Evolutionary conservation across 1,284 basidiomycete species (phyloP).

Genomic region (Sphaerobolus stellatus): DNA sequence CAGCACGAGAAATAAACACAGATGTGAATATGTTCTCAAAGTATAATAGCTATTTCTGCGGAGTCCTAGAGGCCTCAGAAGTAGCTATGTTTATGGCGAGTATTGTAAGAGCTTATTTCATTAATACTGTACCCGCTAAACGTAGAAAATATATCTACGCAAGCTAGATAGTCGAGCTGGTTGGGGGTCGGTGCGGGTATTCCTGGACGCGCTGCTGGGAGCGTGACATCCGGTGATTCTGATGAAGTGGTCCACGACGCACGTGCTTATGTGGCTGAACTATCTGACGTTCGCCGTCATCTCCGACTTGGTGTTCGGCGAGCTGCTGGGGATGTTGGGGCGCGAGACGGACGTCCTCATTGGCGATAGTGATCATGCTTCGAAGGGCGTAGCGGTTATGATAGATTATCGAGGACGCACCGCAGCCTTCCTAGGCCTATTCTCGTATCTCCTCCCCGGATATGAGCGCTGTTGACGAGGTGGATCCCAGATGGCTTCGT

Average conservation of each 20-base stretch:
- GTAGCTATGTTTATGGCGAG: too few relatives aligned
- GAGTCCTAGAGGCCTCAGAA: too few relatives aligned
- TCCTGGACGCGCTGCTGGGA: background rate
- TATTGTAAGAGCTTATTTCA: too few relatives aligned
- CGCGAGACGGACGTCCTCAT: slow-evolving; percentile 13
- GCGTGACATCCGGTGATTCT: background rate
- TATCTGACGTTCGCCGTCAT: slow-evolving; percentile 49
- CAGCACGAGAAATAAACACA: too few relatives aligned
- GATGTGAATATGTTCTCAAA: too few relatives aligned
- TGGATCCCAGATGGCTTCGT: slow-evolving; percentile 8
- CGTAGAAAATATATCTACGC: too few relatives aligned
- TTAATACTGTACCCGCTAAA: too few relatives aligned
- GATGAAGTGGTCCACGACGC: slow-evolving; percentile 14
- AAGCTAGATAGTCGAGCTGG: too few relatives aligned
- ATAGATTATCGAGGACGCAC: slow-evolving; percentile 18
- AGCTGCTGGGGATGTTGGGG: slow-evolving; percentile 48
- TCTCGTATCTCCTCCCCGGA: slow-evolving; percentile 4
- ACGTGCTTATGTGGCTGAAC: slow-evolving; percentile 40
- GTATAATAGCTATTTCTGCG: too few relatives aligned
- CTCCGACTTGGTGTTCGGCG: slow-evolving; percentile 44
- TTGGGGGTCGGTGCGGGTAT: background rate
- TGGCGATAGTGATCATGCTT: background rate
- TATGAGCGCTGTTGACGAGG: slow-evolving; percentile 6
- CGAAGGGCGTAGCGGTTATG: background rate
- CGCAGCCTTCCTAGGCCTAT: slow-evolving; percentile 16